phyloP scores from a whole-genome alignment of 1,284 basidiomycete species.

The Sporisorium scitamineum region DNA sequence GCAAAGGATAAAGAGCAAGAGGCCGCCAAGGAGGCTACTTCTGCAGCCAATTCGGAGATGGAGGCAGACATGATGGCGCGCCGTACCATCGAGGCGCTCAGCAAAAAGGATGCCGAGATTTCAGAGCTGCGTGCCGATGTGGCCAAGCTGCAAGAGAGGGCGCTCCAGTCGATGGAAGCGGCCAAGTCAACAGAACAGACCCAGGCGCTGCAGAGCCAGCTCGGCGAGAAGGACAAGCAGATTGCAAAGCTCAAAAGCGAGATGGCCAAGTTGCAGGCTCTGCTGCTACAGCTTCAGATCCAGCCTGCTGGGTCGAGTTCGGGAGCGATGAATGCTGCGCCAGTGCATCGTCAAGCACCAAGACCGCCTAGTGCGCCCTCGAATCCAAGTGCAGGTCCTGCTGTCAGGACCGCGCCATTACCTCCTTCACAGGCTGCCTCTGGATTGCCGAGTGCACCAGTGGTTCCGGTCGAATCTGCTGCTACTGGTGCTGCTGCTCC shows the following conservation, averaged over 20 bases:
- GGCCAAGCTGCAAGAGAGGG: constrained; percentile 57
- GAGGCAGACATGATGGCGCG: constrained; percentile 80
- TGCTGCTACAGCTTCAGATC: constrained; percentile 49
- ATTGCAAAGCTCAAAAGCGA: constrained; percentile 36
- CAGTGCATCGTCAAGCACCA: constrained; percentile 42
- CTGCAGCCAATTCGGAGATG: constrained; percentile 32
- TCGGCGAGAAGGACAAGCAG: constrained; percentile 39
- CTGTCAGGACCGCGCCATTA: not conserved
- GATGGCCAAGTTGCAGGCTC: constrained; percentile 51
- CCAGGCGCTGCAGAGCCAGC: constrained; percentile 15
- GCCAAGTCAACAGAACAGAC: constrained; percentile 26
- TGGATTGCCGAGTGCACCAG: not conserved
- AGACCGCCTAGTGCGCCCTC: constrained; percentile 38
- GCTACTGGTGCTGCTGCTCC: constrained; percentile 6
- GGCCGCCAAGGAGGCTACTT: constrained; percentile 5
- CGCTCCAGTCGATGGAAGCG: constrained; percentile 39
- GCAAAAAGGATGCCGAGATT: constrained; percentile 80
- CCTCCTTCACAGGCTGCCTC: constrained; percentile 5
- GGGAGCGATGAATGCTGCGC: constrained; percentile 21
- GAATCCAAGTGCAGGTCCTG: not conserved
- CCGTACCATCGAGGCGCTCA: constrained; percentile 78
- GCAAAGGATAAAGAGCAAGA: constrained; percentile 39
- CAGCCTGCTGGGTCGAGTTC: constrained; percentile 34
- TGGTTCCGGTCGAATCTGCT: not conserved
- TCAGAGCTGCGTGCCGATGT: constrained; percentile 57